Percentiles rank a stretch among this genome's conserved stretches.
phyloP scores from a whole-genome alignment of 306 rosid genomes.

The Medicago lupulina region DNA sequence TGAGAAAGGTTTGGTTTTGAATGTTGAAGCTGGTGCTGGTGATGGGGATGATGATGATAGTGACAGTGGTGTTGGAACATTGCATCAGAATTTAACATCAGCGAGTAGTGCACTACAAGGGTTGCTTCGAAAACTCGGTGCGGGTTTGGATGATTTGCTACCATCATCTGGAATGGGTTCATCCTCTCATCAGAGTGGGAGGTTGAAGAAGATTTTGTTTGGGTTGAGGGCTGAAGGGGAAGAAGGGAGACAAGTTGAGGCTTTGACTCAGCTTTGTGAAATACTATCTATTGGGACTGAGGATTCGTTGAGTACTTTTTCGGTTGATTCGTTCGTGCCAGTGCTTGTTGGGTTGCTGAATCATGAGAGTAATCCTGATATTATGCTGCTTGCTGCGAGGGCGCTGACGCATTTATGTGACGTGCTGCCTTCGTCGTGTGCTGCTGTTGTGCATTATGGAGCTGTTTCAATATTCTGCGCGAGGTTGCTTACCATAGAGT shows the following conservation, averaged over 20 bases:
- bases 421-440: constrained; percentile 95
- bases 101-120: constrained; percentile 99
- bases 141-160: constrained; percentile 92
- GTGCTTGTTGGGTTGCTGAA: constrained; percentile 94
- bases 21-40: constrained; percentile 61
- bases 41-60: constrained; percentile 89
- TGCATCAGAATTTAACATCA: constrained; percentile 85
- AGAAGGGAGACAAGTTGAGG: constrained; percentile 96
- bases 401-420: constrained; percentile 96
- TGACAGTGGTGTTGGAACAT: constrained; percentile 78
- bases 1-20: constrained; percentile 64
- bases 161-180: constrained; percentile 86
- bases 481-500: constrained; percentile 91
- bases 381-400: constrained; percentile 99
- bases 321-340: constrained; percentile 94
- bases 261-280: constrained; percentile 92
- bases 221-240: constrained; percentile 94
- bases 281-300: constrained; percentile 98
- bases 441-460: constrained; percentile 96
- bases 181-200: constrained; percentile 87
- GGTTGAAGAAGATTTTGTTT: constrained; percentile 84
- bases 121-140: constrained; percentile 89
- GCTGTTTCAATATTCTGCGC: constrained; percentile 97
- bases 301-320: constrained; percentile 89
- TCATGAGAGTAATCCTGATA: constrained; percentile 96